Conservation (phyloP, 106 monocot species). For the Cymbidium sinense region DNA sequence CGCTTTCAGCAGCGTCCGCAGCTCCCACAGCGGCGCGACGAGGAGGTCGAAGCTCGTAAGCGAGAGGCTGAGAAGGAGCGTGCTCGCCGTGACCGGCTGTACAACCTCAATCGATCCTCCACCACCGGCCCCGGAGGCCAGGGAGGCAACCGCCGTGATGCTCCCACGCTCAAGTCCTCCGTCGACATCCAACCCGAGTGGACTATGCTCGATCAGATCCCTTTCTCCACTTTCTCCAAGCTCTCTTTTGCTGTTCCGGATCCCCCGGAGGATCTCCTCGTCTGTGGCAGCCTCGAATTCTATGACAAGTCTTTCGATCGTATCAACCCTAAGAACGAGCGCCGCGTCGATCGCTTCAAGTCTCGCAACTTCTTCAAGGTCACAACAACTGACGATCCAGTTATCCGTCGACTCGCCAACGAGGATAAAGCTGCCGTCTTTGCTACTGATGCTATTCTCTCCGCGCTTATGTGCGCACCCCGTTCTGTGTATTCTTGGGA, state of each 20-base stretch:
- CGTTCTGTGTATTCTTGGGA: slow-evolving; percentile 88
- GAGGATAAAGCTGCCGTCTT: slow-evolving; percentile 88
- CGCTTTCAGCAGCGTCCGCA: slow-evolving; percentile 80
- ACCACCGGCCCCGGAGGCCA: background rate
- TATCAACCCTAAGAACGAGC: slow-evolving; percentile 77
- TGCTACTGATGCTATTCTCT: slow-evolving; percentile 85
- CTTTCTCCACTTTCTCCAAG: slow-evolving; percentile 90
- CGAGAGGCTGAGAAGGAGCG: slow-evolving; percentile 90
- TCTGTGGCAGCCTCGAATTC: slow-evolving; percentile 77
- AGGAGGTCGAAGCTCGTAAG: slow-evolving; percentile 80
- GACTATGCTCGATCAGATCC: slow-evolving; percentile 94
- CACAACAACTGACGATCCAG: slow-evolving; percentile 93
- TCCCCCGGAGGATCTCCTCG: slow-evolving; percentile 79
- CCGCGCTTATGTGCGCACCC: slow-evolving; percentile 91
- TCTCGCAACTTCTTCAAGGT: slow-evolving; percentile 86
- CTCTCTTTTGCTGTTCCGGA: slow-evolving; percentile 79
- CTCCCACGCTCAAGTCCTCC: slow-evolving; percentile 52
- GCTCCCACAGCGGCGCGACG: slow-evolving; percentile 89
- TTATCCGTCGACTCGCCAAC: slow-evolving; percentile 85
- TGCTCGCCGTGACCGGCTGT: slow-evolving; percentile 66
- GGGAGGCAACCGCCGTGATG: slow-evolving; percentile 32
- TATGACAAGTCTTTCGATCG: slow-evolving; percentile 78
- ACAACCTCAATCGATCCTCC: slow-evolving; percentile 24
- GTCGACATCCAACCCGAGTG: slow-evolving; percentile 96
- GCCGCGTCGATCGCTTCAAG: slow-evolving; percentile 83